Conservation (phyloP, 805 yeast genomes). For the Sugiyamaella mastotermitis region DNA sequence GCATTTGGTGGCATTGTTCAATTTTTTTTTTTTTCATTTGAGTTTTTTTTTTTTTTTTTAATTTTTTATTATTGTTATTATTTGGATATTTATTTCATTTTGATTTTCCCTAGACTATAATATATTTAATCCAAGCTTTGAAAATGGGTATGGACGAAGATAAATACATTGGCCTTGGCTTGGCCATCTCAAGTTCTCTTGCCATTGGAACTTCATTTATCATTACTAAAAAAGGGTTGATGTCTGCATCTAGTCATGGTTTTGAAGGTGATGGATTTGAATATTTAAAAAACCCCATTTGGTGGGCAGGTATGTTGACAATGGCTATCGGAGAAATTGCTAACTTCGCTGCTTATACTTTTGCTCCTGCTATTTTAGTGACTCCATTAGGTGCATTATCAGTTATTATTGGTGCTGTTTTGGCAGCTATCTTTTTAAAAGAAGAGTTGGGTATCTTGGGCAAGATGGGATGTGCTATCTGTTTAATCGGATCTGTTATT, state of each 20-base stretch:
- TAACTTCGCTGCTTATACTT: constrained; percentile 89
- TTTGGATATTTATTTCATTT: no score
- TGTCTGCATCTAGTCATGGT: constrained; percentile 62
- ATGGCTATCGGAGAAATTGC: constrained; percentile 91
- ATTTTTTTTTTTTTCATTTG: no score
- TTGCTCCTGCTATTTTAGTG: constrained; percentile 89
- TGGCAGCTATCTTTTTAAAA: constrained; percentile 77
- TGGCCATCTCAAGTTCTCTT: constrained; percentile 79
- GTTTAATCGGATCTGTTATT: constrained; percentile 80
- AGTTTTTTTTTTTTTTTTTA: no score
- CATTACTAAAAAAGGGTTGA: constrained; percentile 79
- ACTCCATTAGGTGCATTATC: constrained; percentile 89
- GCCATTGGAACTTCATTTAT: constrained; percentile 90
- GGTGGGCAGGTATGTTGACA: constrained; percentile 91
- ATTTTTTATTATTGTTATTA: no score
- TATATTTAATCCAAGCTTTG: no score
- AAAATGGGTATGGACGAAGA: constrained; percentile 48
- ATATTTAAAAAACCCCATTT: constrained; percentile 75
- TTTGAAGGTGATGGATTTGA: constrained; percentile 67
- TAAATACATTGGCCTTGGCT: constrained; percentile 80
- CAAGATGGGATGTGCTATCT: constrained; percentile 87
- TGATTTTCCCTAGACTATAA: no score
- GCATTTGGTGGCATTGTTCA: no score
- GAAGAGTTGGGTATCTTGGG: constrained; percentile 87
- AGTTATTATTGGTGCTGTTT: constrained; percentile 85